Evolutionary conservation across 2,329 filamentous ascomycete genomes (phyloP).

Genomic region (Allantophomopsis lycopodina): DNA sequence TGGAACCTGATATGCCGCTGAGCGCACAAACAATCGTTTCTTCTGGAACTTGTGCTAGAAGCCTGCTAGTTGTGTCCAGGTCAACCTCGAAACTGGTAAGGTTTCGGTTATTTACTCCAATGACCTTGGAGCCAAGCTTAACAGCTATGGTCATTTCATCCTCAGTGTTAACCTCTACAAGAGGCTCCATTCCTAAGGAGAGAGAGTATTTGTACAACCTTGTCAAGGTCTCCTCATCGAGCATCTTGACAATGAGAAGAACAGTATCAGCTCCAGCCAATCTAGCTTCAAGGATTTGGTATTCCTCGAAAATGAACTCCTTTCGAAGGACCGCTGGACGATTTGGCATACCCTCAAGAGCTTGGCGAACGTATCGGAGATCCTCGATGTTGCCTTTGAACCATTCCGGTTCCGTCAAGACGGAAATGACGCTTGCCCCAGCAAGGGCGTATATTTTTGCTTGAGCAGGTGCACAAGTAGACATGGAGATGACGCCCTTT

Average conservation of each 20-base stretch:
- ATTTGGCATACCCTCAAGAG: constrained; percentile 82
- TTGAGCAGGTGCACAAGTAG: constrained; percentile 78
- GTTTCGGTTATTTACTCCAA: constrained; percentile 96
- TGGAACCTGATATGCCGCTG: constrained; percentile 80
- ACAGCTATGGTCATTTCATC: constrained; percentile 88
- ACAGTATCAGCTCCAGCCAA: constrained; percentile 90
- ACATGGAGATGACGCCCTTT: constrained; percentile 83
- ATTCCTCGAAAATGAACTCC: constrained; percentile 96
- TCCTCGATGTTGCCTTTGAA: constrained; percentile 98
- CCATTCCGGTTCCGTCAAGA: constrained; percentile 97
- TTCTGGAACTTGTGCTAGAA: constrained; percentile 76
- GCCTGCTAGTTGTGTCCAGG: constrained; percentile 74
- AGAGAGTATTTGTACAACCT: constrained; percentile 79
- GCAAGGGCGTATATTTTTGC: constrained; percentile 85
- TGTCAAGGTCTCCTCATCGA: constrained; percentile 60
- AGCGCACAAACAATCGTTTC: constrained; percentile 84
- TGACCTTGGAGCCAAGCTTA: constrained; percentile 74
- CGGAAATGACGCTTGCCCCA: constrained; percentile 92
- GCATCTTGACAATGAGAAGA: constrained; percentile 95
- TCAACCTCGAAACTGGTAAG: constrained; percentile 95
- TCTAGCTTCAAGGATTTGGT: constrained; percentile 90
- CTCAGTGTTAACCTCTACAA: constrained; percentile 91
- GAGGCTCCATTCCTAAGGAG: constrained; percentile 88
- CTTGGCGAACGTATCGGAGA: constrained; percentile 72
- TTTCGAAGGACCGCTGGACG: constrained; percentile 86